Evolutionary conservation across 441 rosid species (phyloP), one percentile per base, ranked within the genome.

Genomic region (Mallotus repandus): DNA sequence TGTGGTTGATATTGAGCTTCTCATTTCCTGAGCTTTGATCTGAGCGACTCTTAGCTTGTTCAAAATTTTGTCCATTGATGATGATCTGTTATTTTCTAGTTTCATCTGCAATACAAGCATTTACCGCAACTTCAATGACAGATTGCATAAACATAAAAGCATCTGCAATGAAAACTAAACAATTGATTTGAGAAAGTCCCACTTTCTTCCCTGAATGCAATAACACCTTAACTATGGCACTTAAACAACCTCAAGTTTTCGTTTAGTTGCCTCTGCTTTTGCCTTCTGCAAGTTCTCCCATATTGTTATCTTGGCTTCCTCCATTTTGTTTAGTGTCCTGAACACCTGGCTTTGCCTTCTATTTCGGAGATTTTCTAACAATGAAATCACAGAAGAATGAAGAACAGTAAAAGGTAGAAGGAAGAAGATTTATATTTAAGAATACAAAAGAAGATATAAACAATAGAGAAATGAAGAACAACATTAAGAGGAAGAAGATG

Each of bases 211-310:
- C 2, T 29, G 32, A 29, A 29, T 29, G 32, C 32, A 29, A 29
- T 29, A 29, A 29, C 32, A 29, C 32, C 7, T 15, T 19, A 63
- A 43, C 22, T 4, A 18, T n/a, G 65, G 7, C 5, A 58, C 32
- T 21, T 45, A 58, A 14, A 19, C 0, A 38, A 94, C 99, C 99
- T 95, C 96, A 0, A 95, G 93, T 80, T 89, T 92, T 71, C 92
- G 68, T 35, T 91, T 88, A 52, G 97, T 90, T 8, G 99, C 97
- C 84, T 91, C 96, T 29, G 97, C 98, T 85, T 89, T 95, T 48
- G 97, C 97, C 79, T 88, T 91, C 81, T 95, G 98, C 74, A 95
- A 70, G 77, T 91, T 95, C 73, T 95, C 99, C 99, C 99, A 95
- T 35, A 98, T 96, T 10, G 82, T 79, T 70, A 95, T 95, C 83